Percentiles rank a stretch among this genome's conserved stretches.
These are phyloP conservation scores for Trebouxia sp. DNA, from an alignment of 139 green algal species.

Conservation along the genomic window DNA sequence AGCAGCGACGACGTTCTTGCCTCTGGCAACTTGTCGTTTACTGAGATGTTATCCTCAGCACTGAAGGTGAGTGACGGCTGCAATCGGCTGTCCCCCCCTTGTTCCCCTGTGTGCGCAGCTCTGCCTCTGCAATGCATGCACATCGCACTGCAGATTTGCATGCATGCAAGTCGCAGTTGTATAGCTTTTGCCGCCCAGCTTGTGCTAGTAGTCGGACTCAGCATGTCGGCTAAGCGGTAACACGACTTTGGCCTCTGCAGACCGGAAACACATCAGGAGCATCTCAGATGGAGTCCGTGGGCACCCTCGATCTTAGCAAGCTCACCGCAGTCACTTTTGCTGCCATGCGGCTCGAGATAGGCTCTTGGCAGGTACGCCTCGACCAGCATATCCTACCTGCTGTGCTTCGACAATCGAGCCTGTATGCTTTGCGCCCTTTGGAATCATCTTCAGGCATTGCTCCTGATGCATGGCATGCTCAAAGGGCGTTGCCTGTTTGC, in stretches of 20 bases:
- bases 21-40: not conserved
- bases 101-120: too few species aligned
- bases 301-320: slow-evolving; percentile 1
- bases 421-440: too few species aligned
- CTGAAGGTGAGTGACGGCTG: not conserved
- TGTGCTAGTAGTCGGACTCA: not conserved
- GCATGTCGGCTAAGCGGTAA: not conserved
- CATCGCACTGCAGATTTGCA: too few species aligned
- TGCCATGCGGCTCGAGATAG: slow-evolving; percentile 16
- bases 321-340: slow-evolving; percentile 13
- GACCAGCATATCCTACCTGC: too few species aligned
- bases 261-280: not conserved
- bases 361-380: slow-evolving; percentile 1
- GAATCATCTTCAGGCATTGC: too few species aligned
- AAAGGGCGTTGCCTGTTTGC: too few species aligned
- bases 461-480: too few species aligned
- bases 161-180: too few species aligned
- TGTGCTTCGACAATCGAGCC: too few species aligned
- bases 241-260: not conserved
- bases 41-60: not conserved
- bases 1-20: not conserved
- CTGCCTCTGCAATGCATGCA: too few species aligned
- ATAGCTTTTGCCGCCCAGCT: too few species aligned
- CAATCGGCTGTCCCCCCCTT: too few species aligned
- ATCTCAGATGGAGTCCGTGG: not conserved